Evolutionary conservation across 23 red algal genomes (phyloP).

Genomic region (Gracilaria vermiculophylla): DNA sequence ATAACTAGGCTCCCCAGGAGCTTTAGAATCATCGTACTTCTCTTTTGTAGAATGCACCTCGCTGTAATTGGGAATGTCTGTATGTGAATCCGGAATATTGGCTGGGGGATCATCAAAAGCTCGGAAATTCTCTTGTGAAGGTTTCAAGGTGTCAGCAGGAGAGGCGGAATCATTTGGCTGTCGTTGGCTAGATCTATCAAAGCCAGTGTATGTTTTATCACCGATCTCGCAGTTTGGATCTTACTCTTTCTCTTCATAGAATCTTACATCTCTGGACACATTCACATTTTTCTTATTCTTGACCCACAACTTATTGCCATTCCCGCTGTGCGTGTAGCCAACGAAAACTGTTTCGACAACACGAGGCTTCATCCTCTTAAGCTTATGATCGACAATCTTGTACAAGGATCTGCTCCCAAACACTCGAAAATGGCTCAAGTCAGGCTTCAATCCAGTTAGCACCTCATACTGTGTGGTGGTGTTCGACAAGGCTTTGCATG

Average conservation of each 20-base stretch:
- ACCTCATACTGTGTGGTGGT: neutral
- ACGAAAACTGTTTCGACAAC: neutral
- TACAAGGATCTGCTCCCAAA: slow-evolving; percentile 24
- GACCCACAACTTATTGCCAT: slow-evolving; percentile 35
- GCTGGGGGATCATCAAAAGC: too few species aligned
- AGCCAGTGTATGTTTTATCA: neutral
- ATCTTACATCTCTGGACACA: slow-evolving; percentile 18
- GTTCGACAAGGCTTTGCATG: neutral
- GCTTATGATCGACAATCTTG: slow-evolving; percentile 21
- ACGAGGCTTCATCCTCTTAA: neutral
- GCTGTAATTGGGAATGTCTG: neutral
- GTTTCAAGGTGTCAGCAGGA: too few species aligned
- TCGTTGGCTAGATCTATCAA: neutral
- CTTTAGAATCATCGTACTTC: too few species aligned
- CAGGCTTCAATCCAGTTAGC: neutral
- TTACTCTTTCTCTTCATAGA: neutral
- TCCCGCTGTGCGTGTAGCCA: neutral
- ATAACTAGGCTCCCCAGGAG: too few species aligned
- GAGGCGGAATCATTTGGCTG: neutral
- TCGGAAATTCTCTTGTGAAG: too few species aligned
- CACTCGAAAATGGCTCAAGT: slow-evolving; percentile 10
- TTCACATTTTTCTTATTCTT: neutral
- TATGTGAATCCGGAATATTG: too few species aligned
- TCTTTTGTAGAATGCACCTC: too few species aligned
- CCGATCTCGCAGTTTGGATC: neutral